phyloP scores from a whole-genome alignment of 306 rosid species.

The Dryas drummondii region DNA sequence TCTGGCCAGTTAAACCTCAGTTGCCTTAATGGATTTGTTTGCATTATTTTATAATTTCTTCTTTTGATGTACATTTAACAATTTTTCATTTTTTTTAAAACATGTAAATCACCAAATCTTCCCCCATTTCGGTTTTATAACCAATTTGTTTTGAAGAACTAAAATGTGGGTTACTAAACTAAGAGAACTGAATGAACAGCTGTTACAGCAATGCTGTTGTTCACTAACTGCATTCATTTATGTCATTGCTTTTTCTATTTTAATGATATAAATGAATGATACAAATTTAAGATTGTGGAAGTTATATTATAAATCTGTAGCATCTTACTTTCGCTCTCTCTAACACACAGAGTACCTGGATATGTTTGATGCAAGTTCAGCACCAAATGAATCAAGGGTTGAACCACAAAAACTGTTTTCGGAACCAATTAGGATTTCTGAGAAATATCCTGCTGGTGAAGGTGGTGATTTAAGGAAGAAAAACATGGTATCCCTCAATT shows the following conservation, averaged over 20 bases:
- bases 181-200: neutral
- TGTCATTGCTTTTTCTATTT: neutral
- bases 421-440: slow-evolving; percentile 72
- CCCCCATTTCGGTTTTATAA: neutral
- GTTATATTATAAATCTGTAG: slow-evolving; percentile 20
- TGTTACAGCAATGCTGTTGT: neutral
- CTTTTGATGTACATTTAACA: neutral
- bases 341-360: slow-evolving; percentile 84
- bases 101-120: neutral
- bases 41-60: neutral
- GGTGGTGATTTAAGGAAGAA: slow-evolving; percentile 83
- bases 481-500: slow-evolving; percentile 86
- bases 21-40: neutral
- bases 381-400: slow-evolving; percentile 74
- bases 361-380: slow-evolving; percentile 71
- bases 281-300: slow-evolving; percentile 5
- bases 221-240: neutral
- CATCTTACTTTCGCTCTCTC: slow-evolving; percentile 13
- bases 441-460: slow-evolving; percentile 89
- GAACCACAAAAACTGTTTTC: slow-evolving; percentile 73
- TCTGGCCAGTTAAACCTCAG: neutral
- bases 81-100: neutral
- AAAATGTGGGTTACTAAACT: neutral
- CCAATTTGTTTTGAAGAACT: neutral
- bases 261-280: neutral